These are phyloP conservation scores for Allium cepa DNA, from an alignment of 106 monocot species.

Conservation along the genomic window DNA sequence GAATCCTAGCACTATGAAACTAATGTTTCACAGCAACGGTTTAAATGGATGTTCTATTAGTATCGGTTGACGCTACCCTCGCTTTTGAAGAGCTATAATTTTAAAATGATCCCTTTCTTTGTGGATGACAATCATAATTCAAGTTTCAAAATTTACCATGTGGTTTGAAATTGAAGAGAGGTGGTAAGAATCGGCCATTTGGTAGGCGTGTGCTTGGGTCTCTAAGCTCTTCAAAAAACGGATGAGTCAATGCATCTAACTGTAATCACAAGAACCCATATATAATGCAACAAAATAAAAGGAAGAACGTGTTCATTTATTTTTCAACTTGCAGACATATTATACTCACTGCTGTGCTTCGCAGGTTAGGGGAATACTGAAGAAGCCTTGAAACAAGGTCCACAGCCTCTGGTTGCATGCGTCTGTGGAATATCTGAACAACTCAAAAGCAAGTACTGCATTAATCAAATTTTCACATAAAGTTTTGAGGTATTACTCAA, in stretches of 20 bases:
- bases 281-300: not conserved
- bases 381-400: slow-evolving; percentile 71
- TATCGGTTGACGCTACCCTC: too few relatives aligned
- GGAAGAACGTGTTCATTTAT: slow-evolving; percentile 14
- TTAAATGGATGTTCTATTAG: too few relatives aligned
- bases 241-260: slow-evolving; percentile 53
- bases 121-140: not conserved
- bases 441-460: not conserved
- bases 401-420: slow-evolving; percentile 61
- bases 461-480: too few relatives aligned
- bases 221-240: slow-evolving; percentile 55
- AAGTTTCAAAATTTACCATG: slow-evolving; percentile 21
- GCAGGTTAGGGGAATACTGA: slow-evolving; percentile 57
- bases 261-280: slow-evolving; percentile 3
- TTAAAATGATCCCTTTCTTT: too few relatives aligned
- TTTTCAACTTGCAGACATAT: too few relatives aligned
- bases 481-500: not conserved
- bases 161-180: slow-evolving; percentile 58
- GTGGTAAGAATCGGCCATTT: slow-evolving; percentile 48
- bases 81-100: too few relatives aligned
- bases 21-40: too few relatives aligned
- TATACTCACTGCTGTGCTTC: slow-evolving; percentile 58
- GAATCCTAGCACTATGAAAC: too few relatives aligned
- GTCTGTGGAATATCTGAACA: slow-evolving; percentile 50
- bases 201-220: slow-evolving; percentile 48